Conservation (phyloP, 192 early-diverging fungal species). For the Helicostylum pulchrum region DNA sequence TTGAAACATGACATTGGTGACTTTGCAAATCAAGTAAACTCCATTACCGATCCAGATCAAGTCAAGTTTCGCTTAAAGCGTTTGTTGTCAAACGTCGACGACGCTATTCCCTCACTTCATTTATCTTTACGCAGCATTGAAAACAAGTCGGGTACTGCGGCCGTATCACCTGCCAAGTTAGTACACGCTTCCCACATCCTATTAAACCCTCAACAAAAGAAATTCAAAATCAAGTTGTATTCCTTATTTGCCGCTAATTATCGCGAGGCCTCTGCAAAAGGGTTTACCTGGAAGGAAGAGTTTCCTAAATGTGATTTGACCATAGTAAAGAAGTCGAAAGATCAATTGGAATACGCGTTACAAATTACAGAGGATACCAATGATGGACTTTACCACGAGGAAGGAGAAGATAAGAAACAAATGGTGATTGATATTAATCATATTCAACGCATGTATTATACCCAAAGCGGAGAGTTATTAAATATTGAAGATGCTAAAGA, state of each 20-base stretch:
- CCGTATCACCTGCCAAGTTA: constrained; percentile 38
- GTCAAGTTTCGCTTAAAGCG: constrained; percentile 16
- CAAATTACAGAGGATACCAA: constrained; percentile 58
- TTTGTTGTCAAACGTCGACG: constrained; percentile 25
- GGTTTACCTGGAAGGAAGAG: constrained; percentile 85
- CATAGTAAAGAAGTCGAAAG: not conserved
- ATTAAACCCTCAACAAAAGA: not conserved
- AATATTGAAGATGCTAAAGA: constrained; percentile 70
- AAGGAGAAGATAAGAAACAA: constrained; percentile 26
- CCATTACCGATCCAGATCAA: constrained; percentile 26
- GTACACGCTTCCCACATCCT: constrained; percentile 52
- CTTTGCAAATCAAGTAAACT: constrained; percentile 28
- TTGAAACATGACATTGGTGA: constrained; percentile 52
- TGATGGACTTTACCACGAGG: constrained; percentile 77
- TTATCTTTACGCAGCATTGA: constrained; percentile 35
- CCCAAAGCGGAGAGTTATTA: constrained; percentile 65
- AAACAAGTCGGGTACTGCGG: not conserved
- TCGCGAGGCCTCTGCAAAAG: constrained; percentile 55
- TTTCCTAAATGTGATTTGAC: constrained; percentile 50
- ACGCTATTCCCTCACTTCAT: constrained; percentile 37
- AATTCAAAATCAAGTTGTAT: constrained; percentile 58
- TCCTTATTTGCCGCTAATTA: constrained; percentile 66
- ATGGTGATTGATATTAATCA: constrained; percentile 42
- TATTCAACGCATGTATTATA: constrained; percentile 66
- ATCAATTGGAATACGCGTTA: not conserved